Base-by-base conservation (phyloP, 148 eudicot species). In the Dysphania ambrosioides region DNA sequence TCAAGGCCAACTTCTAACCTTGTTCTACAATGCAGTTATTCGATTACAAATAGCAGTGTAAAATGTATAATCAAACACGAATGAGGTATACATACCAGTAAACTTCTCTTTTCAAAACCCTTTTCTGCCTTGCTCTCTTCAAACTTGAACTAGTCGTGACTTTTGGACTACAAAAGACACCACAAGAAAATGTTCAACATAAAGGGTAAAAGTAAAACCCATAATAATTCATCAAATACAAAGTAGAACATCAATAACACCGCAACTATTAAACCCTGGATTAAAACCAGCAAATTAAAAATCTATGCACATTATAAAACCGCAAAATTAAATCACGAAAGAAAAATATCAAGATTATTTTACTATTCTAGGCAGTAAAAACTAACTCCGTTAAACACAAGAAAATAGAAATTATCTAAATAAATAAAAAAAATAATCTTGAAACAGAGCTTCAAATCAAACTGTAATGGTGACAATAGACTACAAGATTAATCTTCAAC, bases 101-200 rank as follows among this genome's bases (percentile, higher is more conserved):
- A 64, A 18, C 36, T 27, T 47, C 40, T 74, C 35, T 23, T 57
- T 27, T 55, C 12, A 35, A 31, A 75, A 40, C 66, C 72, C 31
- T 18, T 38, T 11, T n/a, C 10, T 0, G 19, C 55, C 56, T 38
- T 75, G 0, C n/a, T 19, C 27, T 19, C 29, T 55, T 67, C 8
- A 27, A 66, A 31, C 35, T 15, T 3, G 35, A 21, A 55, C 26
- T 16, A 3, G 56, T 55, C 34, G 11, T 11, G 5, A 36, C 18
- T 15, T 3, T 19, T 68, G 56, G 57, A 49, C 72, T 75, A 67
- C 78, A 56, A 19, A 66, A 27, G 62, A 44, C 30, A 59, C 30
- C 19, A n/a, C 58, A 72, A 60, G 35, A 16, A 61, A 56, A 38
- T 16, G 58, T 47, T 63, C 64, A 36, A 55, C 67, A 18, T 16